Evolutionary conservation across 2,329 filamentous ascomycete genomes (phyloP), one percentile per base, ranked within the genome.

Genomic region (Aureobasidium lini): DNA sequence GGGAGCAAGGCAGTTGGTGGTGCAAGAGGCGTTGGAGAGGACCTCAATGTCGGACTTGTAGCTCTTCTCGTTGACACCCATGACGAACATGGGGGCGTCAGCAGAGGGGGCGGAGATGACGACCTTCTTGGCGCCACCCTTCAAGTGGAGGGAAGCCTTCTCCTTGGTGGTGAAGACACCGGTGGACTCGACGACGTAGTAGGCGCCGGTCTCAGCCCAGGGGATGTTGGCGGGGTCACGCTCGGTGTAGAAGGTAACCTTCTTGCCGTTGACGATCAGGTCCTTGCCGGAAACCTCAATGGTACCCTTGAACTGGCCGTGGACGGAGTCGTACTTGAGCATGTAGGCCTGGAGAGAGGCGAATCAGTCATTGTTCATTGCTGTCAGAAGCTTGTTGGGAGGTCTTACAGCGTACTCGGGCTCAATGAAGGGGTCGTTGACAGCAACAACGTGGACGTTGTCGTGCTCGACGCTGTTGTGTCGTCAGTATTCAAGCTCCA

Each of bases 381-480:
- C 23, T 23, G 32, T 8, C 23, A 23, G 11, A 3, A 9, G 32
- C 11, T 4, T 37, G 11, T 13, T 16, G 23, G 32, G 46, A 63
- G 37, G 42, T 88, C 91, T 83, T 86, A 96, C 93, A 78, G 94
- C 94, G 81, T 97, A 97, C 78, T 92, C 81, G 72, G 89, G 85
- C 81, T 96, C 92, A 81, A 99, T 97, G 88, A 99, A 97, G 71
- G 94, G 94, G 78, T 97, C 94, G 84, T 99, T 97, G 81, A 96
- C 90, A 71, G 94, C 93, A 72, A 96, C 90, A 72, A 99, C 83
- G 72, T 96, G 84, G 75, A 97, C 89, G 62, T 95, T 88, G 71
- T 83, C 79, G 81, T 93, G 88, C 85, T 95, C 88, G 75, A 95
- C 76, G 72, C 84, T 87, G 70, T 64, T 23, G 56, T 49, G 56